Evolutionary conservation across 306 rosid genomes (phyloP).

Genomic region (Cucumis melo): DNA sequence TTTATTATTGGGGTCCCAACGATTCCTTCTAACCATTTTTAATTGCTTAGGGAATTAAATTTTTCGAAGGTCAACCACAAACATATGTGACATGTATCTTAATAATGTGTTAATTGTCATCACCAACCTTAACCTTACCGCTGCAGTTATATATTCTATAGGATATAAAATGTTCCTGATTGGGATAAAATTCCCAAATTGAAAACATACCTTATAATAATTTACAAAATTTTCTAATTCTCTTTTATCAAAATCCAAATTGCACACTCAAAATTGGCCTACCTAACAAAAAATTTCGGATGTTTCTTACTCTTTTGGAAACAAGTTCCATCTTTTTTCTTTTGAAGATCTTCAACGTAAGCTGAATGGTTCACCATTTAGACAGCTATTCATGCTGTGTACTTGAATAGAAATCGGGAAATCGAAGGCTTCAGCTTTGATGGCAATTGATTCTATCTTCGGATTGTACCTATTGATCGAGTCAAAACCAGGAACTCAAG

Average conservation of each 20-base stretch:
- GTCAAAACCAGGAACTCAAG: neutral
- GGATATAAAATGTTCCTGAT: neutral
- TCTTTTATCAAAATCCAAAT: neutral
- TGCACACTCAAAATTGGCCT: neutral
- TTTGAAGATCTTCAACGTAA: neutral
- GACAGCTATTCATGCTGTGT: neutral
- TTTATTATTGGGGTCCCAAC: neutral
- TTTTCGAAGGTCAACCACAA: neutral
- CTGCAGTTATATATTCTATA: neutral
- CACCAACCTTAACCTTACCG: neutral
- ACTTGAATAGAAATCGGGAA: neutral
- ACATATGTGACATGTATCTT: no score
- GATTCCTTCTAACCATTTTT: neutral
- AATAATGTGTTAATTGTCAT: neutral
- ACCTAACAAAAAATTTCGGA: neutral
- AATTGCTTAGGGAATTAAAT: neutral
- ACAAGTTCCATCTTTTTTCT: neutral
- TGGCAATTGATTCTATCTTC: neutral
- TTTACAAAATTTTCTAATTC: neutral
- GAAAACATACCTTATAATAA: neutral
- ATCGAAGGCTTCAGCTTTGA: neutral
- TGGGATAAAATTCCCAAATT: neutral
- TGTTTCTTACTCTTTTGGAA: neutral
- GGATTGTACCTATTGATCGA: neutral
- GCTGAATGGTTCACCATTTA: neutral